phyloP scores from a whole-genome alignment of 169 alveolate species.

The Eimeria necatrix region DNA sequence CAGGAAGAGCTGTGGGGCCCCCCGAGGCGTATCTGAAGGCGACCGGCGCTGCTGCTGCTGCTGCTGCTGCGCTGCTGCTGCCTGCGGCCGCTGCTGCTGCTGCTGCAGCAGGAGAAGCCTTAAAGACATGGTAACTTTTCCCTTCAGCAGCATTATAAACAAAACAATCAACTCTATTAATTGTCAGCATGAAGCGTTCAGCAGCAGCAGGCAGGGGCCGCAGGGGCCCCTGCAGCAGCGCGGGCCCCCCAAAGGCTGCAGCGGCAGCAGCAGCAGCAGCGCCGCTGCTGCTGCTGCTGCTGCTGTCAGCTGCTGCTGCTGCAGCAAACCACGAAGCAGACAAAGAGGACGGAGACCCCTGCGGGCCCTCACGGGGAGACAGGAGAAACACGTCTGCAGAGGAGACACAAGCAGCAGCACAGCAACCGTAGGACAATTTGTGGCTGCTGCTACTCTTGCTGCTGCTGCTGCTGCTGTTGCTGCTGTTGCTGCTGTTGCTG shows the following conservation, averaged over 20 bases:
- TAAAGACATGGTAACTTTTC: not conserved
- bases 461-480: not conserved
- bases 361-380: not conserved
- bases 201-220: not conserved
- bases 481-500: too few species aligned
- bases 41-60: conserved; percentile 6
- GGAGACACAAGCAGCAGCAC: not conserved
- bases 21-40: not conserved
- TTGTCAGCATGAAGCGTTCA: not conserved
- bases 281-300: conserved; percentile 40
- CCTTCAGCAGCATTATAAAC: conserved; percentile 1
- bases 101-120: conserved; percentile 36
- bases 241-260: conserved; percentile 25
- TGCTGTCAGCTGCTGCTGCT: not conserved
- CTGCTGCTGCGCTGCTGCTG: not conserved
- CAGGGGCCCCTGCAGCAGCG: conserved; percentile 4
- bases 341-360: not conserved
- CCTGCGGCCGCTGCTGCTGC: not conserved
- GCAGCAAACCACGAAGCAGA: not conserved
- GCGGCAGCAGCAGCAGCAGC: not conserved
- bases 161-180: not conserved
- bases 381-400: not conserved
- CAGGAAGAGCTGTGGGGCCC: not conserved
- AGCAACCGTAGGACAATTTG: not conserved
- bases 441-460: not conserved